A percentile compares a stretch with the other conserved stretches of the same genome.
These are phyloP conservation scores for Stachybotrys chartarum DNA, from an alignment of 2,329 filamentous ascomycete species.

Conservation along the genomic window DNA sequence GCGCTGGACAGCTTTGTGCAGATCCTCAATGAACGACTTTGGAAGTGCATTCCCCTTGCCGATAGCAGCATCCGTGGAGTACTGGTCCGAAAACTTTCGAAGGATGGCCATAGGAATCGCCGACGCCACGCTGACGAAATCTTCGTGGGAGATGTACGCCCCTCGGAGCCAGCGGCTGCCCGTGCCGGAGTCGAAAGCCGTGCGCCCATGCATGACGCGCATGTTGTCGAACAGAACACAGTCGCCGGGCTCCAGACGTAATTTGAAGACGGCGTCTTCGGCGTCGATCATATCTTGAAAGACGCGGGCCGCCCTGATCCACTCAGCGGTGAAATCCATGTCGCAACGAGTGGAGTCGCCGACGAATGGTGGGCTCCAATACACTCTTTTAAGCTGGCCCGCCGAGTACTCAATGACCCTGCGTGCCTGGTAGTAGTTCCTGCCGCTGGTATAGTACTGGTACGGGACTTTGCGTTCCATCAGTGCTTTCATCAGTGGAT, in stretches of 20 bases:
- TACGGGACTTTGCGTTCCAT: slow-evolving; percentile 43
- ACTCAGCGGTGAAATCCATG: slow-evolving; percentile 18
- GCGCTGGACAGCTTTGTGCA: no score
- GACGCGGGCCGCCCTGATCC: slow-evolving; percentile 39
- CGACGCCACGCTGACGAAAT: slow-evolving; percentile 29
- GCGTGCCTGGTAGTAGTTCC: slow-evolving; percentile 45
- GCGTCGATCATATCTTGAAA: slow-evolving; percentile 57
- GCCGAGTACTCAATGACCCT: no score
- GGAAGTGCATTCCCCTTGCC: no score
- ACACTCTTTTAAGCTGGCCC: slow-evolving; percentile 18
- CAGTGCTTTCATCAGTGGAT: neutral
- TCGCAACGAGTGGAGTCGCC: slow-evolving; percentile 21
- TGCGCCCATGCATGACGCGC: slow-evolving; percentile 76
- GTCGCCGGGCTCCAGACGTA: slow-evolving; percentile 71
- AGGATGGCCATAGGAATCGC: slow-evolving; percentile 19
- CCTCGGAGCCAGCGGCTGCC: slow-evolving; percentile 80
- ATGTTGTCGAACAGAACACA: slow-evolving; percentile 92
- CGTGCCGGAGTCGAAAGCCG: slow-evolving; percentile 58
- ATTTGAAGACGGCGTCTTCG: slow-evolving; percentile 54
- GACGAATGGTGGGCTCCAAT: slow-evolving; percentile 73
- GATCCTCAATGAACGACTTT: no score
- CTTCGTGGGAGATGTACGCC: slow-evolving; percentile 62
- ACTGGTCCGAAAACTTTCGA: neutral
- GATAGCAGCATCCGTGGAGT: no score
- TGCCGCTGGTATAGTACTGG: slow-evolving; percentile 60